Evolutionary conservation across 192 early-diverging fungal genomes (phyloP), one percentile per base, ranked within the genome.

Genomic region (Gryganskiella cystojenkinii): DNA sequence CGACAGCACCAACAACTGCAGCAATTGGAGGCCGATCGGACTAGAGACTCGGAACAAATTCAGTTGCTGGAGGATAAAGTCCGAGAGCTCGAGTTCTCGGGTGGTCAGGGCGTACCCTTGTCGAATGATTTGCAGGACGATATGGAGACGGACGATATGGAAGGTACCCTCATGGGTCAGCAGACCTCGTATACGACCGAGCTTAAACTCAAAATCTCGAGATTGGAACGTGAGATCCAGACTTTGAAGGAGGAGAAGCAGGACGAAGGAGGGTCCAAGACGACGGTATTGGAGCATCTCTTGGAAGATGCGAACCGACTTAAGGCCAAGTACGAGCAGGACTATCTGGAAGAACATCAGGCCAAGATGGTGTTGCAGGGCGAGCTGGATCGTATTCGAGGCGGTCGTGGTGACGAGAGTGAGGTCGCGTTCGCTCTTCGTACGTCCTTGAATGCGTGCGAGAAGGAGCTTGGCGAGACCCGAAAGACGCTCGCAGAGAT

Each of bases 61-160:
- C 82, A 88, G 50, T 61, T 85, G 0, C 75, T 98, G 46, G 92
- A 96, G 80, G 95, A 96, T 40, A 80, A 87, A 43, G 74, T 97
- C 13, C 87, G 85, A 35, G 96, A 98, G 79, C 75, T 92, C 22
- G 95, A 98, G 73, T 82, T 95, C 19, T 85, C 76, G 31, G 89
- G 86, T 57, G 81, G 69, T 49, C 61, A 50, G 35, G 64, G 52
- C 35, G 49, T 63, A 25, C 61, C 59, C 2, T 50, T 82, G 15
- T 63, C 58, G 27, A 67, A 51, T 17, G 62, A 69, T 24, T 31
- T 70, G 45, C 46, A 66, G 50, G 63, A n/a, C n/a, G n/a, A 66
- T 37, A 54, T 74, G 59, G 70, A 74, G 54, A 64, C 61, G 33
- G 69, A 74, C 17, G 67, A 71, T 17, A 74, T 83, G 47, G 80